Percentiles rank a stretch among this genome's conserved stretches.
These are phyloP conservation scores for Porphyrellus cyaneotinctus DNA, from an alignment of 768 basidiomycete genomes.

Conservation along the genomic window DNA sequence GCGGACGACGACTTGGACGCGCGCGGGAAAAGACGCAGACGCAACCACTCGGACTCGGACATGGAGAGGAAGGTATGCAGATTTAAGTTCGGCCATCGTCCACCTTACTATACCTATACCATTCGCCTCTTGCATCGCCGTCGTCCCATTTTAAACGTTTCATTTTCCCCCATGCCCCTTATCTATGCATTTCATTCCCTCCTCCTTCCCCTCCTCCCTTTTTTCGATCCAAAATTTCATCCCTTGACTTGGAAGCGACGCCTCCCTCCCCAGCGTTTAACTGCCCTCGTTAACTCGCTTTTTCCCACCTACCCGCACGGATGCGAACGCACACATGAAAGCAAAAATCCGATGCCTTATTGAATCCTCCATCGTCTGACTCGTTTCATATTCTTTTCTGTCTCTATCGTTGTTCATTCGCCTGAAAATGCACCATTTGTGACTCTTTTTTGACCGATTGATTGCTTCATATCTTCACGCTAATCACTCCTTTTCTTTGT, in stretches of 20 bases:
- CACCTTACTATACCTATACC: not conserved
- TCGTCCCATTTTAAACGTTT: not conserved
- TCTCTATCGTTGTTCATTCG: not conserved
- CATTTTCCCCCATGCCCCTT: not conserved
- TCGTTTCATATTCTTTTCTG: not conserved
- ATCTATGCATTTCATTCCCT: not conserved
- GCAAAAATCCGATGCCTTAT: not conserved
- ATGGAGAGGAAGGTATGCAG: conserved; percentile 13
- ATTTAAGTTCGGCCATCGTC: conserved; percentile 9
- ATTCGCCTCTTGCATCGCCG: not conserved
- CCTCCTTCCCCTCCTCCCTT: too few species aligned
- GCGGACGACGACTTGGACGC: conserved; percentile 21
- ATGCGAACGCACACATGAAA: not conserved
- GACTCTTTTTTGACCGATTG: not conserved
- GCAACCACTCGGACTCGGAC: not conserved
- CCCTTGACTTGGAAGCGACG: not conserved
- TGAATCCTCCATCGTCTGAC: not conserved
- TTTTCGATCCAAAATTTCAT: not conserved
- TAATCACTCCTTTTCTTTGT: not conserved
- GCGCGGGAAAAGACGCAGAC: conserved; percentile 14
- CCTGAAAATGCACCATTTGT: conserved; percentile 7
- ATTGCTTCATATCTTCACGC: not conserved
- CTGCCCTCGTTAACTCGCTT: not conserved
- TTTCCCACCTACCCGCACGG: not conserved
- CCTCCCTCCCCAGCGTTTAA: not conserved